Percentiles rank a stretch among this genome's conserved stretches.
Evolutionary conservation across 1,284 basidiomycete genomes (phyloP).

Genomic region (Anthracocystis setariae): DNA sequence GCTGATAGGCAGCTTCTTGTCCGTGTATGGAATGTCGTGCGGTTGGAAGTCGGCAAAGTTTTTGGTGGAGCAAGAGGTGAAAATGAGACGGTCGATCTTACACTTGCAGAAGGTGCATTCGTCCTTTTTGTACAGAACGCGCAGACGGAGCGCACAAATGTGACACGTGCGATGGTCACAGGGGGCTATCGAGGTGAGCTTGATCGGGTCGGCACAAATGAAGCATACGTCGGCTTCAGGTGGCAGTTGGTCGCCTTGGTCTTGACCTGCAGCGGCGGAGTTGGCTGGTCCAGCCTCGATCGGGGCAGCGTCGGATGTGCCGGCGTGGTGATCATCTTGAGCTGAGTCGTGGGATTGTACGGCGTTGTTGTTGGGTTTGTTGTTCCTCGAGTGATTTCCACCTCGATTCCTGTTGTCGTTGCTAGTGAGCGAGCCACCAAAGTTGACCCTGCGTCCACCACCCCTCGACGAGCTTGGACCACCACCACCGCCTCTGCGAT

Average conservation of each 20-base stretch:
- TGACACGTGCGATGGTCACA: constrained; percentile 94
- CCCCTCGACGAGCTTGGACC: constrained; percentile 13
- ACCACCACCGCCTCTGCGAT: constrained; percentile 16
- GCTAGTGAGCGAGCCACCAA: constrained; percentile 48
- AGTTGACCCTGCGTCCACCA: constrained; percentile 46
- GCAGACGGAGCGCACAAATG: constrained; percentile 87
- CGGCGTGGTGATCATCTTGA: neutral
- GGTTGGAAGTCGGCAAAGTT: constrained; percentile 53
- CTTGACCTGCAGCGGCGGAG: constrained; percentile 5
- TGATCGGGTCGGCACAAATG: constrained; percentile 95
- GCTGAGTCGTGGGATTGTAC: neutral
- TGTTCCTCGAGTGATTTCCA: constrained; percentile 10
- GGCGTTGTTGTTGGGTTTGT: constrained; percentile 5
- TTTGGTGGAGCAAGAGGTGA: constrained; percentile 75
- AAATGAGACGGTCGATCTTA: constrained; percentile 81
- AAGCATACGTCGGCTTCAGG: constrained; percentile 75
- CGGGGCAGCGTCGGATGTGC: neutral
- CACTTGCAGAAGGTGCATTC: constrained; percentile 98
- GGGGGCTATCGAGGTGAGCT: constrained; percentile 85
- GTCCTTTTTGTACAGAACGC: constrained; percentile 84
- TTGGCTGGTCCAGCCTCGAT: neutral
- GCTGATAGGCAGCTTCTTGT: constrained; percentile 74
- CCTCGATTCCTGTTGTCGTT: neutral
- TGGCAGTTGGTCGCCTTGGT: constrained; percentile 69
- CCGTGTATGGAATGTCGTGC: constrained; percentile 54